Evolutionary conservation across 306 rosid species (phyloP).

Genomic region (Quercus robur): DNA sequence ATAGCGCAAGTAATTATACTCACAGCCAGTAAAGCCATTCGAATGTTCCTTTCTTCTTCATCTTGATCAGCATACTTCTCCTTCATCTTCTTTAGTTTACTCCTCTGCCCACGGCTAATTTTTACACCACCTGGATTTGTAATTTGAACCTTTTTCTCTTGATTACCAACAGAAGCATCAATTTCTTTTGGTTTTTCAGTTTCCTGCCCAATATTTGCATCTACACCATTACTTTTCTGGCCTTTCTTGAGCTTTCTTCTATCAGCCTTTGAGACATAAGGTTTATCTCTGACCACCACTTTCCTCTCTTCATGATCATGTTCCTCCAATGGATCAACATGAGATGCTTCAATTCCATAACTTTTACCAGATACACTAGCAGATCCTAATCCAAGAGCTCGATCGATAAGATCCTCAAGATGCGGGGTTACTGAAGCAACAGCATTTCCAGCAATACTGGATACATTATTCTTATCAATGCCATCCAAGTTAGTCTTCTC

Average conservation of each 20-base stretch:
- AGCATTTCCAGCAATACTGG: conserved; percentile 36
- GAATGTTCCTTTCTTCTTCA: conserved; percentile 92
- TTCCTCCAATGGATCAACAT: conserved; percentile 41
- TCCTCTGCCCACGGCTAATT: conserved; percentile 79
- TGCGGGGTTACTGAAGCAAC: conserved; percentile 57
- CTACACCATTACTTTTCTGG: conserved; percentile 38
- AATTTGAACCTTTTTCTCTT: conserved; percentile 49
- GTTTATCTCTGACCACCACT: conserved; percentile 67
- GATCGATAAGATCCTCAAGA: conserved; percentile 93
- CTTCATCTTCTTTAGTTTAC: conserved; percentile 87
- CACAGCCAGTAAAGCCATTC: conserved; percentile 97
- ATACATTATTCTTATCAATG: conserved; percentile 34
- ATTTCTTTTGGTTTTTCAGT: conserved; percentile 31
- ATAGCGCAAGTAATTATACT: conserved; percentile 37
- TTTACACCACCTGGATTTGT: conserved; percentile 59
- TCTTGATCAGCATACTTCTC: conserved; percentile 97
- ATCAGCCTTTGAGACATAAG: conserved; percentile 86
- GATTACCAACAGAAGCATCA: conserved; percentile 34
- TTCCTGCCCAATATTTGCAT: conserved; percentile 46
- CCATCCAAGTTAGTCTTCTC: conserved; percentile 26
- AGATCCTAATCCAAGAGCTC: conserved; percentile 92
- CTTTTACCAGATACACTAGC: conserved; percentile 46
- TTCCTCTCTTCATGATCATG: conserved; percentile 46
- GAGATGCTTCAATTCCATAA: conserved; percentile 46
- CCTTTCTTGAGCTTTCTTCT: conserved; percentile 90